phyloP scores from a whole-genome alignment of 306 rosid genomes.

The Benincasa hispida region DNA sequence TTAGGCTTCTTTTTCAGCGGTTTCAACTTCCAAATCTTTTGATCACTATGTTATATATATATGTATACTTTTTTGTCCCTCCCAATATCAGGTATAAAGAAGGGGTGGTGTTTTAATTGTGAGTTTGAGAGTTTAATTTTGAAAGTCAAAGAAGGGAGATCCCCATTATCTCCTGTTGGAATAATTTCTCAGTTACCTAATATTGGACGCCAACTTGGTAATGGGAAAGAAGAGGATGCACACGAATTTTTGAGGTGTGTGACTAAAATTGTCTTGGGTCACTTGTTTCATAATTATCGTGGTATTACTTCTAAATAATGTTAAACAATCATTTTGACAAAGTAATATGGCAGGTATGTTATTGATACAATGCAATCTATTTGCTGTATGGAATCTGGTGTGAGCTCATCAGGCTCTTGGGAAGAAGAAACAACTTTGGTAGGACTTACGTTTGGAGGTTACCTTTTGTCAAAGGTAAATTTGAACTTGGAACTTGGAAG shows the following conservation, averaged over 20 bases:
- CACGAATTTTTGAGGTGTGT: slow-evolving; percentile 84
- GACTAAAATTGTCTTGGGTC: not conserved
- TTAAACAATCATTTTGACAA: not conserved
- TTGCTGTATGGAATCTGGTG: slow-evolving; percentile 65
- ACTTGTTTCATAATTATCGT: not conserved
- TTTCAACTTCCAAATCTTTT: not conserved
- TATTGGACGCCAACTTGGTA: slow-evolving; percentile 74
- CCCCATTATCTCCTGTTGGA: slow-evolving; percentile 55
- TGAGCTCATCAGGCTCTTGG: slow-evolving; percentile 26
- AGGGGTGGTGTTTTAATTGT: slow-evolving; percentile 73
- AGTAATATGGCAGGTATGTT: slow-evolving; percentile 39
- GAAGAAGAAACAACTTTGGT: slow-evolving; percentile 78
- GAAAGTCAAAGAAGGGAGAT: slow-evolving; percentile 58
- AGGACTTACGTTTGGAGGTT: slow-evolving; percentile 90
- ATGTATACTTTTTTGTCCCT: slow-evolving; percentile 4
- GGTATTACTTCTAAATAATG: not conserved
- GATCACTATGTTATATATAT: not conserved
- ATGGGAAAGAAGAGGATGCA: slow-evolving; percentile 95
- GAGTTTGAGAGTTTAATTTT: slow-evolving; percentile 70
- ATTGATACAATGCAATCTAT: slow-evolving; percentile 82
- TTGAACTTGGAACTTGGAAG: not conserved
- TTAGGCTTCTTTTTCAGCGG: not conserved
- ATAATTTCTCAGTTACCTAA: slow-evolving; percentile 64
- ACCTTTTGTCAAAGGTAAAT: slow-evolving; percentile 80
- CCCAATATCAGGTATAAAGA: slow-evolving; percentile 44